Evolutionary conservation across 176 grass and related monocot species (phyloP).

Genomic region (Saccharum spontaneum): DNA sequence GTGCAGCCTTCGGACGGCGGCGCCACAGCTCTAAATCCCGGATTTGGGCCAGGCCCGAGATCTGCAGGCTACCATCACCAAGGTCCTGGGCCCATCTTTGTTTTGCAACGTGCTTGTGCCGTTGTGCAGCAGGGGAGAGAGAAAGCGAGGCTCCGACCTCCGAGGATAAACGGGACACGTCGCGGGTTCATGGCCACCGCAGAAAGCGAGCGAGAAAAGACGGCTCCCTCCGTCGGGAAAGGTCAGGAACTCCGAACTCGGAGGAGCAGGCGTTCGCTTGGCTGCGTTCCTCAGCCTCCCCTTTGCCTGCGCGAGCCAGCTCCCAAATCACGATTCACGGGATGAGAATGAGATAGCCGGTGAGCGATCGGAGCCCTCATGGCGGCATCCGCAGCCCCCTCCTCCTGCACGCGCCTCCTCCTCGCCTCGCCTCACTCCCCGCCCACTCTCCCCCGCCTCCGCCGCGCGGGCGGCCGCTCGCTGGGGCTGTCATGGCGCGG

Average conservation of each 20-base stretch:
- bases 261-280: background rate
- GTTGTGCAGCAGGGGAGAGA: background rate
- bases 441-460: background rate
- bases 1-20: no score
- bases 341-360: slow-evolving; percentile 34
- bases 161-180: background rate
- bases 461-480: background rate
- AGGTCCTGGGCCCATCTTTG: background rate
- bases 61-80: background rate
- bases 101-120: background rate
- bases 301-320: background rate
- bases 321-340: background rate
- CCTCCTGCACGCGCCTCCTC: background rate
- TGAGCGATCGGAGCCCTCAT: background rate
- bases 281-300: no score
- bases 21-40: background rate
- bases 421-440: slow-evolving; percentile 23
- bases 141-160: background rate
- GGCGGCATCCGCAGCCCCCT: background rate
- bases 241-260: background rate
- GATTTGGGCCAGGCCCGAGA: background rate
- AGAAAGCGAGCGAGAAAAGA: background rate
- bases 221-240: slow-evolving; percentile 11
- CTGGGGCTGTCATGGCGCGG: background rate
- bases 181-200: slow-evolving; percentile 6